A percentile compares a stretch with the other conserved stretches of the same genome.
phyloP scores from a whole-genome alignment of 2,329 filamentous ascomycete species.

The Stemphylium beticola region DNA sequence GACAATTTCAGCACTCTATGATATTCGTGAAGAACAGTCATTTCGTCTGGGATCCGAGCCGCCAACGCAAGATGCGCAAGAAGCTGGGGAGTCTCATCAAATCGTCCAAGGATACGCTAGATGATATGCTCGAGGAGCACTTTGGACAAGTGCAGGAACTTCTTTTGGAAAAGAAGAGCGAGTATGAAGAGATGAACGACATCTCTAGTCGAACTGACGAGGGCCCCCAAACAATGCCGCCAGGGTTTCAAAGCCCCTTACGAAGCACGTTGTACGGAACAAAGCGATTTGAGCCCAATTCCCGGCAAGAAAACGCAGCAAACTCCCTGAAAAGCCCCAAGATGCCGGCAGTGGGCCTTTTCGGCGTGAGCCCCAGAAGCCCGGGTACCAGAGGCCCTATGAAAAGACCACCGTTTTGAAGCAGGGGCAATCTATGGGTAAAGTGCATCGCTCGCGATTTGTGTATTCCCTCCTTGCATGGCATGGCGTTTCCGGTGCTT shows the following conservation, averaged over 20 bases:
- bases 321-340: constrained; percentile 23
- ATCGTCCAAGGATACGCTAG: constrained; percentile 55
- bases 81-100: constrained; percentile 62
- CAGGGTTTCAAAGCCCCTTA: constrained; percentile 29
- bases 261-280: constrained; percentile 19
- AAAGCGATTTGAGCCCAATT: constrained; percentile 5
- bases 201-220: constrained; percentile 31
- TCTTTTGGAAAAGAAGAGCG: constrained; percentile 52
- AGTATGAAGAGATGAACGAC: constrained; percentile 42
- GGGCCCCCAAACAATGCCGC: constrained; percentile 13
- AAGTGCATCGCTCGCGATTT: background rate
- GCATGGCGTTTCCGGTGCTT: constrained; percentile 8
- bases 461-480: constrained; percentile 15
- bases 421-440: background rate
- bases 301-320: constrained; percentile 20
- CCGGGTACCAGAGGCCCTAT: constrained; percentile 30
- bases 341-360: constrained; percentile 38
- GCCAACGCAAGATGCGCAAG: constrained; percentile 61
- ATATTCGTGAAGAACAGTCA: constrained; percentile 81
- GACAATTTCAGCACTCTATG: constrained; percentile 64
- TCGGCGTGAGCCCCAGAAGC: constrained; percentile 35
- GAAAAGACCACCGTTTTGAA: constrained; percentile 32
- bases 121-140: constrained; percentile 64
- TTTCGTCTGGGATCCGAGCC: constrained; percentile 72
- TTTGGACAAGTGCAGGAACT: constrained; percentile 56